Evolutionary conservation across 352 stramenopile genomes (phyloP).

Genomic region (Pythium chondricola): DNA sequence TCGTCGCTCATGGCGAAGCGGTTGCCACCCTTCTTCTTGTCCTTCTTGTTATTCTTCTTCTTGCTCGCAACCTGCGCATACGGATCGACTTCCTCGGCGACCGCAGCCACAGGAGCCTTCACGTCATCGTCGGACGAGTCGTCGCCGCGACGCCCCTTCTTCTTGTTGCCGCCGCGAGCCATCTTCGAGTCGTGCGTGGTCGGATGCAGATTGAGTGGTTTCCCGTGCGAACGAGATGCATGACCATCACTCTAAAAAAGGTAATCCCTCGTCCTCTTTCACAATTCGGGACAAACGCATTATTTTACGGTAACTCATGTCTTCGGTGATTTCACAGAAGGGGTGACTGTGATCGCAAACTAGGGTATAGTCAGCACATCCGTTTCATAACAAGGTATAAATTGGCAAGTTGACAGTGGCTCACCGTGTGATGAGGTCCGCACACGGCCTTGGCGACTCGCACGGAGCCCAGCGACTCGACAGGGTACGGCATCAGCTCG

Average conservation of each 20-base stretch:
- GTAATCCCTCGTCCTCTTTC: not conserved
- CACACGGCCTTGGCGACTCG: conserved; percentile 48
- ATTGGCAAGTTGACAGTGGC: conserved; percentile 8
- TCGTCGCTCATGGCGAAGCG: conserved; percentile 17
- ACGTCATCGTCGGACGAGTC: conserved; percentile 70
- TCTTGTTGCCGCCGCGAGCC: conserved; percentile 58
- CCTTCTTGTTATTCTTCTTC: conserved; percentile 32
- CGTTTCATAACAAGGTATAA: conserved; percentile 10
- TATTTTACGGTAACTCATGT: conserved; percentile 5
- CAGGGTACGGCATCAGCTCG: conserved; percentile 36
- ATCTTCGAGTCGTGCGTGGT: too few species aligned
- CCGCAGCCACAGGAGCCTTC: conserved; percentile 17
- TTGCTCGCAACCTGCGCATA: conserved; percentile 22
- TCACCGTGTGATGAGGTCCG: conserved; percentile 52
- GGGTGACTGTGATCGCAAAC: conserved; percentile 43
- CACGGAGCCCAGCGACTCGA: conserved; percentile 53
- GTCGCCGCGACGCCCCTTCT: conserved; percentile 69
- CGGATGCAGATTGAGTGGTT: conserved; percentile 5
- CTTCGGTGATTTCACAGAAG: conserved; percentile 18
- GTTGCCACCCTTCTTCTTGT: conserved; percentile 23
- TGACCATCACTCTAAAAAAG: conserved; percentile 5
- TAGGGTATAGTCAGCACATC: not conserved
- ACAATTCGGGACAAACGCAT: not conserved
- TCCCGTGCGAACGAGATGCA: conserved; percentile 3
- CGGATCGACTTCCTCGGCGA: conserved; percentile 22